Evolutionary conservation across 495 filamentous ascomycete species (phyloP).

Genomic region (Aspergillus incahuasiensis): DNA sequence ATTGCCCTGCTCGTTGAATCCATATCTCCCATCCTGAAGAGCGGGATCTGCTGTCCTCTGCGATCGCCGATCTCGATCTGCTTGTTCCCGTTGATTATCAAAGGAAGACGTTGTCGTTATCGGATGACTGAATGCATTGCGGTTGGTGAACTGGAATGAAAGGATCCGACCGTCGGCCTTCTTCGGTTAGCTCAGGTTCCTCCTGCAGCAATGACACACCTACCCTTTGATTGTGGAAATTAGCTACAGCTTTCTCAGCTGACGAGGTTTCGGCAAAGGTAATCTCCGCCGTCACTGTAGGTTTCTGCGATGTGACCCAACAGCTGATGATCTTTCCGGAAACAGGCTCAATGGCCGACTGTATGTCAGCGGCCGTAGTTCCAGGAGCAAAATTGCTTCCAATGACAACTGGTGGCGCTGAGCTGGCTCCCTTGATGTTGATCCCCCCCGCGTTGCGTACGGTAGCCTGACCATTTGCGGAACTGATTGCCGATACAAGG

Average conservation of each 20-base stretch:
- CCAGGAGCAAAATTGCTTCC: constrained; percentile 88
- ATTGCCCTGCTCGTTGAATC: constrained; percentile 43
- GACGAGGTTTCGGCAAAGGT: constrained; percentile 70
- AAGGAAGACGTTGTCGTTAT: constrained; percentile 25
- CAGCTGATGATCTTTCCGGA: constrained; percentile 69
- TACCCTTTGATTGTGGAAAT: constrained; percentile 85
- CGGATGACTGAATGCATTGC: constrained; percentile 29
- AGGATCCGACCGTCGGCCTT: constrained; percentile 86
- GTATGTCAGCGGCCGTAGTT: constrained; percentile 91
- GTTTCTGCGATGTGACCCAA: constrained; percentile 61
- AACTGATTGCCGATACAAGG: constrained; percentile 31
- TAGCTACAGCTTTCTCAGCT: constrained; percentile 75
- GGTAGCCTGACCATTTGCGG: constrained; percentile 25
- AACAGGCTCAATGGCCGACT: constrained; percentile 71
- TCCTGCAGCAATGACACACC: constrained; percentile 11
- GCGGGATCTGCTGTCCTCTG: constrained; percentile 43
- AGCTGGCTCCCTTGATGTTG: constrained; percentile 74
- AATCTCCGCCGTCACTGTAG: constrained; percentile 83
- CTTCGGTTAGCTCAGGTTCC: constrained; percentile 13
- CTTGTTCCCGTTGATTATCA: constrained; percentile 41
- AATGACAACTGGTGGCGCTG: constrained; percentile 68
- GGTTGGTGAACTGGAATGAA: constrained; percentile 56
- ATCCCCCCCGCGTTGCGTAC: constrained; percentile 48
- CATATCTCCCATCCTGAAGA: constrained; percentile 57
- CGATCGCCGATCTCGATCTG: constrained; percentile 40